Conservation (phyloP, 257 asterid genomes). For the Jaltomata sinuosa region DNA sequence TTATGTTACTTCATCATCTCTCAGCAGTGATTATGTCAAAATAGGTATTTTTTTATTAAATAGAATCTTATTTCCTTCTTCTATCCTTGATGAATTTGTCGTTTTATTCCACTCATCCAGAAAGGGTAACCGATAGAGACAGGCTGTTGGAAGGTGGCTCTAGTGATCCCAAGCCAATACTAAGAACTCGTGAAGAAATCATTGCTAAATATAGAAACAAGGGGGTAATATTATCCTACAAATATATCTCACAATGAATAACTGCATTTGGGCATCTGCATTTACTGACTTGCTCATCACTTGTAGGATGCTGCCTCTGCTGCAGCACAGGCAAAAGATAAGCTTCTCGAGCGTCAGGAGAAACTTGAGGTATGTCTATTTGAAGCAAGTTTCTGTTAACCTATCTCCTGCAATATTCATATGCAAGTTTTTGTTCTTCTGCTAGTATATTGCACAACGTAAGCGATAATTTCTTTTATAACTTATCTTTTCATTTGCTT, state of each 20-base stretch:
- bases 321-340: conserved; percentile 76
- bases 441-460: not conserved
- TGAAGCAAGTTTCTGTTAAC: not conserved
- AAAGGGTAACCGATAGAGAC: conserved; percentile 49
- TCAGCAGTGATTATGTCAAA: conserved; percentile 14
- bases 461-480: not conserved
- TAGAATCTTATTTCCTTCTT: not conserved
- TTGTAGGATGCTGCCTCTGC: conserved; percentile 71
- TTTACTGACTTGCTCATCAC: conserved; percentile 9
- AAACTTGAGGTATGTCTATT: conserved; percentile 66
- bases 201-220: conserved; percentile 77
- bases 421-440: not conserved
- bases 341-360: conserved; percentile 79
- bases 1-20: conserved; percentile 35
- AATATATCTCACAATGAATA: conserved; percentile 3
- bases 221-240: conserved; percentile 40
- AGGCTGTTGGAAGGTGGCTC: conserved; percentile 70
- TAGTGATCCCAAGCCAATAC: conserved; percentile 48
- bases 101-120: conserved; percentile 21
- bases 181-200: conserved; percentile 82
- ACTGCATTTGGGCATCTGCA: conserved; percentile 7
- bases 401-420: not conserved
- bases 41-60: conserved; percentile 26
- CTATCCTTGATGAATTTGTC: not conserved
- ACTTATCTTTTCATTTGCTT: not conserved